A percentile compares a stretch with the other conserved stretches of the same genome.
These are phyloP conservation scores for Lachnellula hyalina DNA, from an alignment of 2,329 filamentous ascomycete species.

Conservation along the genomic window DNA sequence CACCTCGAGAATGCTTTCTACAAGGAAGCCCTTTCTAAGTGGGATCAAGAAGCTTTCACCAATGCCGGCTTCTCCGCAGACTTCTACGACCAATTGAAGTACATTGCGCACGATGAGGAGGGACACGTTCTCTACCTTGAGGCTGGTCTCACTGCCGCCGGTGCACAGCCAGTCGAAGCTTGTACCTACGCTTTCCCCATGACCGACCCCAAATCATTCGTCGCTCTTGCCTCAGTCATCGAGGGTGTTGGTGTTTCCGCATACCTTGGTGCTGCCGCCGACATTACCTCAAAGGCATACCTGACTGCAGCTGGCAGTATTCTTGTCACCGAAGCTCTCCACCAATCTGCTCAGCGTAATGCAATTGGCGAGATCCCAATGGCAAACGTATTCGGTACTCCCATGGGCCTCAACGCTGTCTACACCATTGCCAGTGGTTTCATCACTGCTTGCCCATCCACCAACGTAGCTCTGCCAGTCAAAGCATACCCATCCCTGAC, in stretches of 20 bases:
- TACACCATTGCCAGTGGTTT: conserved; percentile 59
- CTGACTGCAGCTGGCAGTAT: conserved; percentile 59
- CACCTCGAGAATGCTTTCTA: conserved; percentile 62
- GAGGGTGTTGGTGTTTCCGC: conserved; percentile 55
- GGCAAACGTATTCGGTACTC: conserved; percentile 55
- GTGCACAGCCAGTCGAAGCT: conserved; percentile 46
- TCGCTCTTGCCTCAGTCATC: conserved; percentile 48
- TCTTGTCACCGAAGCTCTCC: conserved; percentile 60
- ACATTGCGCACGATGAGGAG: conserved; percentile 51
- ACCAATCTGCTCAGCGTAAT: conserved; percentile 55
- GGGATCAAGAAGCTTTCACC: conserved; percentile 45
- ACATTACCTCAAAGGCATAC: conserved; percentile 52
- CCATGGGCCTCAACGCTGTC: conserved; percentile 53
- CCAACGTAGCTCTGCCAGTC: conserved; percentile 52
- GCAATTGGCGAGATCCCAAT: conserved; percentile 46
- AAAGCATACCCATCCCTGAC: conserved; percentile 52
- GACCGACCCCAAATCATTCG: conserved; percentile 44
- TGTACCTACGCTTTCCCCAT: conserved; percentile 54
- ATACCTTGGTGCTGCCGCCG: conserved; percentile 58
- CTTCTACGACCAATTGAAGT: conserved; percentile 54
- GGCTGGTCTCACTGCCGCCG: conserved; percentile 37
- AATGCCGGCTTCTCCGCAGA: conserved; percentile 44
- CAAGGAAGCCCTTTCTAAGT: conserved; percentile 52
- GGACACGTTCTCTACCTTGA: conserved; percentile 54
- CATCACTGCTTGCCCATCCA: conserved; percentile 51